Conservation (phyloP, 176 grass and related monocot genomes). For the Miscanthus lutarioriparius region DNA sequence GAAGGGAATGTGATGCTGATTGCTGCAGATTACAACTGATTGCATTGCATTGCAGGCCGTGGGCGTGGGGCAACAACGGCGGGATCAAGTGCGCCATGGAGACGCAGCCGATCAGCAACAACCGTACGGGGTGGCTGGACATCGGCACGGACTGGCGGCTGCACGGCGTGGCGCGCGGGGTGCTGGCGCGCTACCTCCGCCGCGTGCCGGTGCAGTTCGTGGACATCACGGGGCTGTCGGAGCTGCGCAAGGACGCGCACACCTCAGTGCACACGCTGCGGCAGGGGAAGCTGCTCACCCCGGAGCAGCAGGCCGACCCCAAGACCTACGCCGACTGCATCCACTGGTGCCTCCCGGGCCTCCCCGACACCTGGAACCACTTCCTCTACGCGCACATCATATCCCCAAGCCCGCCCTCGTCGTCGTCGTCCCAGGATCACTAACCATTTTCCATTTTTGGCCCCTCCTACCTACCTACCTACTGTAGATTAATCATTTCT, state of each 20-base stretch:
- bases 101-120: conserved; percentile 56
- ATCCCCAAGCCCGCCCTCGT: too few species aligned
- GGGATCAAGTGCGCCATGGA: conserved; percentile 72
- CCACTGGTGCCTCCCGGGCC: conserved; percentile 80
- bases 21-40: too few species aligned
- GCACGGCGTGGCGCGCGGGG: conserved; percentile 48
- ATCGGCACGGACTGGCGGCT: conserved; percentile 77
- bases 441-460: not conserved
- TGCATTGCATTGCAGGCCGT: conserved; percentile 13
- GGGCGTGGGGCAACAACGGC: conserved; percentile 36
- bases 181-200: conserved; percentile 26
- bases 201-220: conserved; percentile 60
- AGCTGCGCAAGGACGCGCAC: conserved; percentile 82
- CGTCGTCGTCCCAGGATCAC: not conserved
- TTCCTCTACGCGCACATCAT: conserved; percentile 52
- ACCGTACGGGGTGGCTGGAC: conserved; percentile 38
- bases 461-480: not conserved
- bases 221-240: conserved; percentile 71
- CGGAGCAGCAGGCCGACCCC: conserved; percentile 67
- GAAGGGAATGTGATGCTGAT: too few species aligned
- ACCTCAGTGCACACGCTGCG: conserved; percentile 85
- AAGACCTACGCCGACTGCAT: conserved; percentile 70
- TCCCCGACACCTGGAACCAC: conserved; percentile 79
- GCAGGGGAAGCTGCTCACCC: conserved; percentile 73
- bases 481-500: not conserved